Percentiles rank a stretch among this genome's conserved stretches.
Evolutionary conservation across 768 basidiomycete genomes (phyloP).

Genomic region (Paxillus ammoniavirescens): DNA sequence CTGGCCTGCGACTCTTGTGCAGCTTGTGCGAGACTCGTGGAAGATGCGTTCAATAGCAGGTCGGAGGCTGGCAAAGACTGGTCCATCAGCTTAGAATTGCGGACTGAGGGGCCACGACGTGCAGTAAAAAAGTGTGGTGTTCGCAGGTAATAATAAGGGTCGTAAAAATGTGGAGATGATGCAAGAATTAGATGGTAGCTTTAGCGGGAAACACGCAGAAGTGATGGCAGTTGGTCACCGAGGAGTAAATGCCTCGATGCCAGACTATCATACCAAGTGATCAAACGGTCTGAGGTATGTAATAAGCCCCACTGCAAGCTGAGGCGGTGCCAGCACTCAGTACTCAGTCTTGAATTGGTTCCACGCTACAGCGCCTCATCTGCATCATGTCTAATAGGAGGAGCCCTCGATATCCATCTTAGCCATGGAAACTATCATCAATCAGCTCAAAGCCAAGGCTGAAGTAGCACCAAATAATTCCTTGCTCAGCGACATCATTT

Average conservation of each 20-base stretch:
- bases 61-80: constrained; percentile 4
- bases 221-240: no score
- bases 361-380: no score
- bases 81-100: constrained; percentile 17
- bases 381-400: neutral
- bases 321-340: neutral
- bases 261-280: no score
- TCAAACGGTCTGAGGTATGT: no score
- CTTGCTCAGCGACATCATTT: constrained; percentile 23
- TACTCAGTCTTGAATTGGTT: neutral
- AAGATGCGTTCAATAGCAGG: constrained; percentile 5
- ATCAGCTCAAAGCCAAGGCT: constrained; percentile 18
- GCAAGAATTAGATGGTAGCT: neutral
- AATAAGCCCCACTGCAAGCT: no score
- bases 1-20: constrained; percentile 14
- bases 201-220: no score
- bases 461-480: constrained; percentile 7
- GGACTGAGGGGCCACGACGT: neutral
- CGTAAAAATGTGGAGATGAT: neutral
- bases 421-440: constrained; percentile 28
- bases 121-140: neutral
- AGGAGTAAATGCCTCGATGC: no score
- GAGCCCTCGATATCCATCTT: no score
- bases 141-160: neutral
- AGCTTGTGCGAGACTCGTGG: constrained; percentile 16